A percentile compares a stretch with the other conserved stretches of the same genome.
Evolutionary conservation across 305 asterid species (phyloP).

Genomic region (Solanum hybrid): DNA sequence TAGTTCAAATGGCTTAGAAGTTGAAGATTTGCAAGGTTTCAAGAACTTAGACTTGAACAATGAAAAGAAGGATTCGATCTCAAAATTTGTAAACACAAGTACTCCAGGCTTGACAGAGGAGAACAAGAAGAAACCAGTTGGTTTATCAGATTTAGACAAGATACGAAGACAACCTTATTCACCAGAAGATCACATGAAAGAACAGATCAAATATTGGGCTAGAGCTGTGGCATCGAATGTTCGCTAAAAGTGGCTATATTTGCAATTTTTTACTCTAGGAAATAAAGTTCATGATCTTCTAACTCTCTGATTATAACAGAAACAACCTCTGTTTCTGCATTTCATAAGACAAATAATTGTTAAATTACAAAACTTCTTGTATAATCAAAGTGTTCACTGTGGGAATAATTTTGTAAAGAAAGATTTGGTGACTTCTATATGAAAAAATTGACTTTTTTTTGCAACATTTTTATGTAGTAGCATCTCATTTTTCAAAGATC

Average conservation of each 20-base stretch:
- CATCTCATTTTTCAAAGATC: not conserved
- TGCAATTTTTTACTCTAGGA: not conserved
- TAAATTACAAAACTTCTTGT: not conserved
- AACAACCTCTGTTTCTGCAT: not conserved
- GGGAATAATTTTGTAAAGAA: not conserved
- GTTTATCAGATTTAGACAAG: slow-evolving; percentile 11
- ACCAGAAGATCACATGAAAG: slow-evolving; percentile 64
- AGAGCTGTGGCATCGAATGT: slow-evolving; percentile 88
- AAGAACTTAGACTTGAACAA: slow-evolving; percentile 35
- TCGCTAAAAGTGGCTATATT: slow-evolving; percentile 49
- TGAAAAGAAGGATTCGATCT: slow-evolving; percentile 15
- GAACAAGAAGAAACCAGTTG: slow-evolving; percentile 7
- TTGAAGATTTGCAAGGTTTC: slow-evolving; percentile 26
- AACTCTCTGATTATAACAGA: not conserved
- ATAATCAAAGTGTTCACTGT: not conserved
- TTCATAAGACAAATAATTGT: not conserved
- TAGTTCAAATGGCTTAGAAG: slow-evolving; percentile 29
- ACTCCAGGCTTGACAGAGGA: slow-evolving; percentile 13
- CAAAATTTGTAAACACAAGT: not conserved
- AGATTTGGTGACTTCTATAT: not conserved
- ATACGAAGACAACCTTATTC: slow-evolving; percentile 14
- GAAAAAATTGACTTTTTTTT: not conserved
- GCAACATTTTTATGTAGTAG: not conserved
- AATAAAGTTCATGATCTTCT: not conserved
- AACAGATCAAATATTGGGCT: slow-evolving; percentile 84